Conservation (phyloP, 345 rosid species). For the Kernera saxatilis region DNA sequence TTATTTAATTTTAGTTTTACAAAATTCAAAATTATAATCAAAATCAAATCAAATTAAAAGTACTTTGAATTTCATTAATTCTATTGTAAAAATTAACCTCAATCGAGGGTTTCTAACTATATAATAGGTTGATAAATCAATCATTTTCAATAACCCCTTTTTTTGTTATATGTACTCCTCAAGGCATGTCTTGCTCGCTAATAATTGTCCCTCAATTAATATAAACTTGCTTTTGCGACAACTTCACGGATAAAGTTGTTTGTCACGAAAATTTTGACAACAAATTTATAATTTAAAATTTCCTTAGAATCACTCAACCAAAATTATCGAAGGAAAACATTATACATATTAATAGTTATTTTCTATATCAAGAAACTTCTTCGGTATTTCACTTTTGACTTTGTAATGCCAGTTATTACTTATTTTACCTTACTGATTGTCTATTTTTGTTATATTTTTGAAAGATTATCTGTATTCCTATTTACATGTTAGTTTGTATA, state of each 20-base stretch:
- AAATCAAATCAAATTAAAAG: neutral
- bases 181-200: conserved; percentile 24
- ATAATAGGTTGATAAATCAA: neutral
- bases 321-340: neutral
- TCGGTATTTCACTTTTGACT: neutral
- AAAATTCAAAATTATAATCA: neutral
- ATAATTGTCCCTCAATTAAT: conserved; percentile 14
- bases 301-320: neutral
- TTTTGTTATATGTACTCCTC: conserved; percentile 23
- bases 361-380: neutral
- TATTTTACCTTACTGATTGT: neutral
- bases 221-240: conserved; percentile 18
- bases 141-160: conserved; percentile 6
- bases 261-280: neutral
- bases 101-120: neutral
- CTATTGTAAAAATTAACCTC: neutral
- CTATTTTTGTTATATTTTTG: neutral
- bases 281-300: neutral
- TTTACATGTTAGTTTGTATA: neutral
- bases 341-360: neutral
- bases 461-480: neutral
- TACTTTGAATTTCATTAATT: neutral
- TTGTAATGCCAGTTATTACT: neutral
- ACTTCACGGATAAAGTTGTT: conserved; percentile 20
- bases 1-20: neutral